Evolutionary conservation across 2,329 filamentous ascomycete genomes (phyloP).

Genomic region (Fusarium dlaminii): DNA sequence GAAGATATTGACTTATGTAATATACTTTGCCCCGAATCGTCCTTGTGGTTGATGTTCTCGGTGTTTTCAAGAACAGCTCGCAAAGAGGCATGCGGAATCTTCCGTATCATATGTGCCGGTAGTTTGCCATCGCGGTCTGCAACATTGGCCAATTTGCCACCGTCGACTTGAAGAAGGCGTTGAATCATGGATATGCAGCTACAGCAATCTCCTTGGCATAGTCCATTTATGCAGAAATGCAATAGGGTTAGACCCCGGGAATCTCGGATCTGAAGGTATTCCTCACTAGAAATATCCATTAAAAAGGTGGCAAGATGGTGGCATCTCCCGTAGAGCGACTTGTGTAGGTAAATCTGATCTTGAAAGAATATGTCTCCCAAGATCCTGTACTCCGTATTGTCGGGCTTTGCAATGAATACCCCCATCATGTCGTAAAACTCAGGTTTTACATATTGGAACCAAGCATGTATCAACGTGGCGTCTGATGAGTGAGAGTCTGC

Average conservation of each 20-base stretch:
- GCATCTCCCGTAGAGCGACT: rapidly evolving
- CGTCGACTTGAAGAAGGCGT: neutral
- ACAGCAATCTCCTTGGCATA: rapidly evolving
- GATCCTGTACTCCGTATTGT: neutral
- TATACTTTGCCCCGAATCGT: rapidly evolving
- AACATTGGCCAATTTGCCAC: rapidly evolving
- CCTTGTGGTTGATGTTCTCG: rapidly evolving
- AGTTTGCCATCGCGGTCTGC: rapidly evolving
- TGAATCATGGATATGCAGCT: rapidly evolving
- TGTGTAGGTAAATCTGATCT: rapidly evolving
- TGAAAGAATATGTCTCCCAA: neutral
- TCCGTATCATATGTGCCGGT: no score
- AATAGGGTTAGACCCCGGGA: no score
- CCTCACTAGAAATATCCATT: rapidly evolving
- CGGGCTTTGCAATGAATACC: rapidly evolving
- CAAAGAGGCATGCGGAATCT: no score
- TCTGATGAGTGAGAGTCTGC: rapidly evolving
- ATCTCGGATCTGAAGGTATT: no score
- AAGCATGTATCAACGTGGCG: rapidly evolving
- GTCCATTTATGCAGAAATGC: rapidly evolving
- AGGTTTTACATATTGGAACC: neutral
- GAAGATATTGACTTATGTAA: rapidly evolving
- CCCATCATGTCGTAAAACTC: neutral
- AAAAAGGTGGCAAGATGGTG: rapidly evolving
- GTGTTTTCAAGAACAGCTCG: rapidly evolving